A percentile compares a stretch with the other conserved stretches of the same genome.
phyloP scores from a whole-genome alignment of 768 basidiomycete species.

The Collybia sordida region DNA sequence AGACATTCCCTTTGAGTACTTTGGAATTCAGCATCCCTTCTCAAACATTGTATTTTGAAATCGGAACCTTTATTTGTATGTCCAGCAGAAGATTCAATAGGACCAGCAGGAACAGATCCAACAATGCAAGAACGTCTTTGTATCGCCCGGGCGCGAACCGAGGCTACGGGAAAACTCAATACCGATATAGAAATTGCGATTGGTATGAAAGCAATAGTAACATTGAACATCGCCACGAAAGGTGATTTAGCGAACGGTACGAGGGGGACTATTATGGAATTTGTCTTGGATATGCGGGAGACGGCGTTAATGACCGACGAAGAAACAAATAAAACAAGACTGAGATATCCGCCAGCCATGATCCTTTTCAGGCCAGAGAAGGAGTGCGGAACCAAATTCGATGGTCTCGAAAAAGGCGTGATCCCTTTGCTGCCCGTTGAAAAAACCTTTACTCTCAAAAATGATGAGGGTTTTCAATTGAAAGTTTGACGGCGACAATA shows the following conservation, averaged over 20 bases:
- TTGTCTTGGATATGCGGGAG: conserved; percentile 32
- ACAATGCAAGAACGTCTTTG: conserved; percentile 1
- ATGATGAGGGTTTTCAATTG: neutral
- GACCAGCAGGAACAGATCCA: neutral
- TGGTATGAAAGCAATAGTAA: conserved; percentile 41
- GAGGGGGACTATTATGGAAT: conserved; percentile 26
- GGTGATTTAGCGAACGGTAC: conserved; percentile 40
- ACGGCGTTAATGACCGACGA: conserved; percentile 6
- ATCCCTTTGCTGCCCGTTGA: conserved; percentile 28
- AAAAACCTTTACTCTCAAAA: conserved; percentile 16
- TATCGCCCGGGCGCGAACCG: conserved; percentile 1
- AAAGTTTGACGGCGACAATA: conserved; percentile 15
- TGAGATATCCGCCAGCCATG: conserved; percentile 26
- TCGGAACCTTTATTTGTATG: conserved; percentile 18
- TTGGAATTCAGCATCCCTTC: conserved; percentile 25
- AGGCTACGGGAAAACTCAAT: no score
- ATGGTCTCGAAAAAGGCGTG: conserved; percentile 25
- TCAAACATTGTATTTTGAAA: conserved; percentile 16
- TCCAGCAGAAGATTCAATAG: conserved; percentile 22
- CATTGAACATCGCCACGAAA: conserved; percentile 37
- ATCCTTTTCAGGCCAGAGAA: conserved; percentile 29
- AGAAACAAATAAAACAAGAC: conserved; percentile 12
- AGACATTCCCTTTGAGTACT: conserved; percentile 23
- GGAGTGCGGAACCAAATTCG: conserved; percentile 21
- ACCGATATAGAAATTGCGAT: conserved; percentile 25